These are phyloP conservation scores for Triticum aestivum DNA, from an alignment of 176 grass and related monocot genomes.

Conservation along the genomic window IWGSC_CS_RefSeq_v2.1 NC_057807.1:342600792-342601291, in stretches of 20 bases:
- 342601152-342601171: neutral
- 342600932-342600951: constrained; percentile 8
- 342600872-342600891: constrained; percentile 55
- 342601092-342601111: neutral
- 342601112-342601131: neutral
- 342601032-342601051: neutral
- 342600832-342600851: constrained; percentile 43
- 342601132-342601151: neutral
- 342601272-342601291: neutral
- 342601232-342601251: too few relatives aligned
- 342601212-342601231: too few relatives aligned
- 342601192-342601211: too few relatives aligned
- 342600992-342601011: neutral
- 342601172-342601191: too few relatives aligned
- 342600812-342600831: neutral
- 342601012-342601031: neutral
- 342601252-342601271: neutral
- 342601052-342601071: neutral
- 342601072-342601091: neutral
- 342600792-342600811: neutral
- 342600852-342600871: constrained; percentile 33
- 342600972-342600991: neutral
- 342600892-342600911: constrained; percentile 76
- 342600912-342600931: neutral
- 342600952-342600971: neutral